Percentiles rank a stretch among this genome's conserved stretches.
phyloP scores from a whole-genome alignment of 139 green algal species.

The Chlamydomonas schloesseri region DNA sequence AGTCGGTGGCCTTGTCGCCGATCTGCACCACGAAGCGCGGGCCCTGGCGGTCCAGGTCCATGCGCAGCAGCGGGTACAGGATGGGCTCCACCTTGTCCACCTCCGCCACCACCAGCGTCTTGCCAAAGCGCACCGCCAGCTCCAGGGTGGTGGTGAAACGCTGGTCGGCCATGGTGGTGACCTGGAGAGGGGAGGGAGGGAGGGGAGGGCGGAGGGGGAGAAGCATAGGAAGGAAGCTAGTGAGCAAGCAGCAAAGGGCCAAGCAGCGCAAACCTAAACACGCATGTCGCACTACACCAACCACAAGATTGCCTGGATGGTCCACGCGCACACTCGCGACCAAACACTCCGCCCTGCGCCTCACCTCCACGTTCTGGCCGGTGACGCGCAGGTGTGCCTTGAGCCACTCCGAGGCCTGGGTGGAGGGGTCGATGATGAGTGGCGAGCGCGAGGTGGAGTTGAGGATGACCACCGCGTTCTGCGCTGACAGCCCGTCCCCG shows the following conservation, averaged over 20 bases:
- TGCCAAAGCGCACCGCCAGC: constrained; percentile 88
- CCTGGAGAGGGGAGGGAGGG: constrained; percentile 44
- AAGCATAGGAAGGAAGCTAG: too few species aligned
- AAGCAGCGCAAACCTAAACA: neutral
- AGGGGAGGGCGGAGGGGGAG: too few species aligned
- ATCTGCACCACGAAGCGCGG: constrained; percentile 62
- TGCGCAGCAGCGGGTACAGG: constrained; percentile 76
- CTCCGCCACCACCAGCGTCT: constrained; percentile 81
- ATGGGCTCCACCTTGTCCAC: constrained; percentile 82
- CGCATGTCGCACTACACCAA: too few species aligned
- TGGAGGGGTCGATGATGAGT: constrained; percentile 85
- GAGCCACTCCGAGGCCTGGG: constrained; percentile 78
- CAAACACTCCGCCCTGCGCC: too few species aligned
- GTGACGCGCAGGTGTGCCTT: constrained; percentile 58
- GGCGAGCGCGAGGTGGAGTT: constrained; percentile 58
- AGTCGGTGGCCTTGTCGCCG: constrained; percentile 82
- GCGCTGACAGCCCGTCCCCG: constrained; percentile 69
- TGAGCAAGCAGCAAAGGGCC: neutral
- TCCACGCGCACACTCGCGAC: too few species aligned
- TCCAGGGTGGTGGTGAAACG: constrained; percentile 83
- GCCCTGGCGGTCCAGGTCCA: constrained; percentile 71
- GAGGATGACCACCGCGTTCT: constrained; percentile 83
- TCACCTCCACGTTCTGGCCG: constrained; percentile 39
- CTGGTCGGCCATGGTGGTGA: constrained; percentile 72
- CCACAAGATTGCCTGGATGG: too few species aligned